A percentile compares a stretch with the other conserved stretches of the same genome.
phyloP scores from a whole-genome alignment of 441 rosid species.

The Viola pubescens region DNA sequence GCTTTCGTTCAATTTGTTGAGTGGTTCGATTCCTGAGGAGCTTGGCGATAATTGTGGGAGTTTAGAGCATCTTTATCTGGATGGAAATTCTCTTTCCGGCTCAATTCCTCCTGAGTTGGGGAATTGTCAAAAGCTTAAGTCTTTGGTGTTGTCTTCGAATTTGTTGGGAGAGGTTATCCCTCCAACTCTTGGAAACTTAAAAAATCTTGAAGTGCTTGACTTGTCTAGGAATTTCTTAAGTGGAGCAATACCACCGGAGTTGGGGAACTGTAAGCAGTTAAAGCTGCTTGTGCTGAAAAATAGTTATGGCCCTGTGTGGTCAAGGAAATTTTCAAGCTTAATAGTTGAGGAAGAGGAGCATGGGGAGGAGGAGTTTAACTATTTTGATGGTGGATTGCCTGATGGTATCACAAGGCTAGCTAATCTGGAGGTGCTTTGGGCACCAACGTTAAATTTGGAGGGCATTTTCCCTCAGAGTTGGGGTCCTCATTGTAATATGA shows the following conservation, averaged over 20 bases:
- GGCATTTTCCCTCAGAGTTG: slow-evolving; percentile 31
- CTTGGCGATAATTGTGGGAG: slow-evolving; percentile 34
- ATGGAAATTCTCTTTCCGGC: slow-evolving; percentile 35
- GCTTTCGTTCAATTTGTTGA: slow-evolving; percentile 30
- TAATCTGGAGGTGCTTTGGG: slow-evolving; percentile 34
- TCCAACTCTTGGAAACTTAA: slow-evolving; percentile 29
- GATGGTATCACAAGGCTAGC: slow-evolving; percentile 30
- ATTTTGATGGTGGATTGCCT: slow-evolving; percentile 31
- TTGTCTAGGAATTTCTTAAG: slow-evolving; percentile 41
- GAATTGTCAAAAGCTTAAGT: slow-evolving; percentile 28
- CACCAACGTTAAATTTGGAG: slow-evolving; percentile 29
- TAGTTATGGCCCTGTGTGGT: slow-evolving; percentile 30
- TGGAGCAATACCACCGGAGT: slow-evolving; percentile 32
- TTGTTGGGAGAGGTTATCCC: slow-evolving; percentile 42
- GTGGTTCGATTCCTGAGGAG: slow-evolving; percentile 31
- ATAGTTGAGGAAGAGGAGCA: slow-evolving; percentile 21
- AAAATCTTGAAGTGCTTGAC: slow-evolving; percentile 42
- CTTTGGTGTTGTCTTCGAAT: slow-evolving; percentile 39
- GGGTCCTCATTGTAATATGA: slow-evolving; percentile 25
- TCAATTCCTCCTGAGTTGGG: slow-evolving; percentile 36
- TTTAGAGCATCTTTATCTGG: slow-evolving; percentile 37
- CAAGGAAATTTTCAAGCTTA: slow-evolving; percentile 18
- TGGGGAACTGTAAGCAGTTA: slow-evolving; percentile 29
- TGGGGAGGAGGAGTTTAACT: slow-evolving; percentile 37
- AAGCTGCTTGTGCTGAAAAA: slow-evolving; percentile 35